A percentile compares a stretch with the other conserved stretches of the same genome.
Conservation (phyloP, 345 rosid genomes). For the thale cress (Arabidopsis thaliana) region DNA sequence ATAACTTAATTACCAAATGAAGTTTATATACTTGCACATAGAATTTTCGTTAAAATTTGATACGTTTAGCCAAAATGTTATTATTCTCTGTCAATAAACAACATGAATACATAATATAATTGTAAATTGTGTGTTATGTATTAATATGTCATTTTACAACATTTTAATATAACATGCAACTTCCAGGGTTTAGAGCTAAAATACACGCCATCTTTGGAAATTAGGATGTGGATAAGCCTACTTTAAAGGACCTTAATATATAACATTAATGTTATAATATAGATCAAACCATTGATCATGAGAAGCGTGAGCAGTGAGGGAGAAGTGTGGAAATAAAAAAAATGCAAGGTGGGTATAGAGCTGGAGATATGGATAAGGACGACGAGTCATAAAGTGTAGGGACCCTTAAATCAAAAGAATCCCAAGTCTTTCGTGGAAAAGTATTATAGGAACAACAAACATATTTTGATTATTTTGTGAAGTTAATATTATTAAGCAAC, state of each 20-base stretch:
- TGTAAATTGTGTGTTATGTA: background rate
- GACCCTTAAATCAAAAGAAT: constrained; percentile 9
- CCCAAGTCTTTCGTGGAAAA: constrained; percentile 19
- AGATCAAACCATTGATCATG: background rate
- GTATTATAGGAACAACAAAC: background rate
- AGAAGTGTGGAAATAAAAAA: constrained; percentile 5
- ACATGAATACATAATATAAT: background rate
- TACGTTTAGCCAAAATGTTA: background rate
- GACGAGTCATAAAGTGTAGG: constrained; percentile 27
- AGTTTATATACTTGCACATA: background rate
- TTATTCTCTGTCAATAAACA: background rate
- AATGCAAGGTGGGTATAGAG: constrained; percentile 16
- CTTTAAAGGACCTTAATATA: background rate
- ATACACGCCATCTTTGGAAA: background rate
- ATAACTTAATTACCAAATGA: background rate
- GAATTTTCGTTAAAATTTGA: background rate
- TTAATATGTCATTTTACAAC: background rate
- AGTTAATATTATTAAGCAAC: no score
- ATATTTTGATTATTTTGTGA: background rate
- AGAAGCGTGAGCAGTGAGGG: background rate
- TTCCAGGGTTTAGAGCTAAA: background rate
- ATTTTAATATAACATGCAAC: background rate
- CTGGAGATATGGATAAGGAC: constrained; percentile 31
- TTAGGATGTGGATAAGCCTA: background rate
- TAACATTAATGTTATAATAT: background rate